These are phyloP conservation scores for Ichthyophthirius multifiliis DNA, from an alignment of 169 alveolate genomes.

Conservation along the genomic window DNA sequence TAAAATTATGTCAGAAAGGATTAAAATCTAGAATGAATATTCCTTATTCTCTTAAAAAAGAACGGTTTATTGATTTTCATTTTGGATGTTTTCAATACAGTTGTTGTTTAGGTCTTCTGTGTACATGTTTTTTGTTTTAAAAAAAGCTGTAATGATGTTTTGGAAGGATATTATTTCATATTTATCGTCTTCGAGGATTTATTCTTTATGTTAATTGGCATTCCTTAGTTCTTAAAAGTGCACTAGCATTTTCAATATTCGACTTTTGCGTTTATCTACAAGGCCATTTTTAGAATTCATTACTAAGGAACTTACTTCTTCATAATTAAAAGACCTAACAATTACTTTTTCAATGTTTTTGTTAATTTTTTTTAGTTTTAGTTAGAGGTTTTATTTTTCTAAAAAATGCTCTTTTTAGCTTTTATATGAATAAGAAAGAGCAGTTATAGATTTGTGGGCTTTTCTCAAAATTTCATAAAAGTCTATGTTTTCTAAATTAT, in stretches of 20 bases:
- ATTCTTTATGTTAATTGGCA: background rate
- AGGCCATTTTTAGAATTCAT: background rate
- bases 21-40: background rate
- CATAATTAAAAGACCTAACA: constrained; percentile 21
- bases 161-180: background rate
- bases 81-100: too few species aligned
- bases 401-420: background rate
- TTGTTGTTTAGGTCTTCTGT: too few species aligned
- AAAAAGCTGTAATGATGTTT: background rate
- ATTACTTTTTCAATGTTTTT: constrained; percentile 8
- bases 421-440: background rate
- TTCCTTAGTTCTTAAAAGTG: background rate
- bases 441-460: constrained; percentile 3
- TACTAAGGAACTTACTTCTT: background rate
- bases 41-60: too few species aligned
- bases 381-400: constrained; percentile 4
- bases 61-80: too few species aligned
- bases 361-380: constrained; percentile 12
- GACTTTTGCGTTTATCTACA: background rate
- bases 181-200: background rate
- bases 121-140: background rate
- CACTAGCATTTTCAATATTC: constrained; percentile 9
- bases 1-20: constrained; percentile 14
- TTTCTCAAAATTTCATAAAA: background rate
- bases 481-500: background rate